Conservation (phyloP, 1,139 yeast genomes). For the Saccharomyces hybrid region DNA sequence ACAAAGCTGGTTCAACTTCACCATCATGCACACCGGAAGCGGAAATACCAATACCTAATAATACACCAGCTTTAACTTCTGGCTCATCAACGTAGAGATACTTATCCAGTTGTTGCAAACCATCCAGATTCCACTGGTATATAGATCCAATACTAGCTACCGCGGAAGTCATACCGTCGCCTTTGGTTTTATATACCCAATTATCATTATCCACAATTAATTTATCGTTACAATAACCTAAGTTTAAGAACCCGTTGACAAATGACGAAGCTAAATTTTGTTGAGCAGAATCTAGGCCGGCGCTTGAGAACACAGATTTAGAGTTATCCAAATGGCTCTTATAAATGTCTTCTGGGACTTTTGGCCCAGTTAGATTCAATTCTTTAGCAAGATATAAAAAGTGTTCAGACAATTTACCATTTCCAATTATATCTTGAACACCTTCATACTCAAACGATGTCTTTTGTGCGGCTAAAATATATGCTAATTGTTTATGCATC, state of each 20-base stretch:
- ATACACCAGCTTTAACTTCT: slow-evolving; percentile 92
- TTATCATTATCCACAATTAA: slow-evolving; percentile 69
- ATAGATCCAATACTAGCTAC: slow-evolving; percentile 90
- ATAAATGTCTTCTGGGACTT: slow-evolving; percentile 91
- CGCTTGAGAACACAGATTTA: slow-evolving; percentile 42
- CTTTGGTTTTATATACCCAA: slow-evolving; percentile 91
- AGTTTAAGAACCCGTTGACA: slow-evolving; percentile 84
- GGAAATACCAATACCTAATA: slow-evolving; percentile 92
- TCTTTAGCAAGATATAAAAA: slow-evolving; percentile 77
- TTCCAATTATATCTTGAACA: slow-evolving; percentile 81
- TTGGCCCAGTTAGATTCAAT: slow-evolving; percentile 79
- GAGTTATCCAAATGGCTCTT: slow-evolving; percentile 81
- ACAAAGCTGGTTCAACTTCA: slow-evolving; percentile 88
- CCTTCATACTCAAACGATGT: slow-evolving; percentile 72
- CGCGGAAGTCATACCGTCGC: slow-evolving; percentile 87
- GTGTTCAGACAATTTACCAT: slow-evolving; percentile 70
- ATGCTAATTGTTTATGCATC: slow-evolving; percentile 84
- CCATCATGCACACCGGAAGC: slow-evolving; percentile 86
- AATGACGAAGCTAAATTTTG: slow-evolving; percentile 94
- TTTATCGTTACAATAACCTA: slow-evolving; percentile 86
- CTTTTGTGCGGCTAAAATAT: slow-evolving; percentile 81
- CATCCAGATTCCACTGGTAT: slow-evolving; percentile 90
- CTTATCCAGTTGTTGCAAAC: slow-evolving; percentile 83
- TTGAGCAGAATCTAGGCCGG: slow-evolving; percentile 83
- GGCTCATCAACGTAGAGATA: slow-evolving; percentile 80